Evolutionary conservation across 768 basidiomycete genomes (phyloP).

Genomic region (Phlebiopsis flavidoalba): DNA sequence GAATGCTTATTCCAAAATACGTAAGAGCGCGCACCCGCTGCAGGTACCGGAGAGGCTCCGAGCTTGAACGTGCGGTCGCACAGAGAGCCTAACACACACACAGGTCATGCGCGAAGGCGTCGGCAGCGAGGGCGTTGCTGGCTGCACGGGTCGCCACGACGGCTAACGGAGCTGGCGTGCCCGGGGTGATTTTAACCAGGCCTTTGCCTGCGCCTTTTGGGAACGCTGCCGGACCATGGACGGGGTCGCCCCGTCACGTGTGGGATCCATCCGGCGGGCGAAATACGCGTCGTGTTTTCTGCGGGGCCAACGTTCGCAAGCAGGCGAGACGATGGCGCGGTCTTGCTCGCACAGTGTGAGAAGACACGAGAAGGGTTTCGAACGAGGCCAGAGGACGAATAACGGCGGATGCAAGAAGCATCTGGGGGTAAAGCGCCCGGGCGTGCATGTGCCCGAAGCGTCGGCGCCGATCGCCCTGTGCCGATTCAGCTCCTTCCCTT

Average conservation of each 20-base stretch:
- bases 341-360: neutral
- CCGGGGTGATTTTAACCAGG: neutral
- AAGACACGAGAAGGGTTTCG: neutral
- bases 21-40: neutral
- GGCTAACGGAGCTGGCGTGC: neutral
- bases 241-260: neutral
- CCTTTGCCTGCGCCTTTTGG: neutral
- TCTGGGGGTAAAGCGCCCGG: neutral
- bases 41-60: neutral
- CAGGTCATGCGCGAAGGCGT: neutral
- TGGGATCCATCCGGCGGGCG: neutral
- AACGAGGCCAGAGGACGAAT: too few species aligned
- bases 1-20: neutral
- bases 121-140: neutral
- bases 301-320: neutral
- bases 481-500: conserved; percentile 5
- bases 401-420: neutral
- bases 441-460: neutral
- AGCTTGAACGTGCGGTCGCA: neutral
- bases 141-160: neutral
- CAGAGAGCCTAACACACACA: neutral
- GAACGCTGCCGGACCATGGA: neutral
- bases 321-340: neutral
- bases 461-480: conserved; percentile 3
- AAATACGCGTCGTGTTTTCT: neutral